Evolutionary conservation across 2,329 filamentous ascomycete genomes (phyloP), one percentile per base, ranked within the genome.

Genomic region (Apiospora kogelbergensis): DNA sequence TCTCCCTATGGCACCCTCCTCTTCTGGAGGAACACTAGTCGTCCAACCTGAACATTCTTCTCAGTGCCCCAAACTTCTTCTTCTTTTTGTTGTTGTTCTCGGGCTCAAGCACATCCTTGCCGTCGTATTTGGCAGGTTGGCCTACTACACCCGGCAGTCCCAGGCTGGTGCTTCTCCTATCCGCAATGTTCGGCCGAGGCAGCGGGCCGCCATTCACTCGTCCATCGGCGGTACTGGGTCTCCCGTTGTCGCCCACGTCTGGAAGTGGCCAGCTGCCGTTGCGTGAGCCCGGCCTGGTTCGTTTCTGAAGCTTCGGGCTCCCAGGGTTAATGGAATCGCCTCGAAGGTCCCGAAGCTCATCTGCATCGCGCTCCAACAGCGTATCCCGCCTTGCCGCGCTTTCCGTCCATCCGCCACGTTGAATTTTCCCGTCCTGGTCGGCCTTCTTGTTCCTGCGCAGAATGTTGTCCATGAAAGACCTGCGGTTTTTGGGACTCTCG

Each of bases 21-120:
- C n/a, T 42, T 44, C 13, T 15, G 37, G 63, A 65, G n/a, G 63
- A 53, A 57, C 65, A 65, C 80, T 81, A 84, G 71, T 85, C 83
- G 70, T 85, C 77, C 68, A 86, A 77, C 53, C 83, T 78, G 79
- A 93, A 91, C 78, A 91, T 90, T 77, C 84, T 88, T 77, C 91
- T 88, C 76, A 93, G 79, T 68, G 83, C 81, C 53, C 85, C 85
- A 78, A 93, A 93, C 79, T 90, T 92, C 85, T 93, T 93, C 81
- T 86, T 88, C 81, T 80, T 84, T 71, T 44, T 44, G 30, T 74
- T 77, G 45, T 68, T 45, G 44, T 72, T 64, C 7, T 71, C 72
- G 17, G 70, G 71, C 15, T 48, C 70, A 33, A 71, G 71, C 41
- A 67, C 60, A 2, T 68, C 68, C 13, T 68, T 67, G 57, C 70